Evolutionary conservation across 163 green algal species (phyloP).

Genomic region (Scenedesmus sp.): DNA sequence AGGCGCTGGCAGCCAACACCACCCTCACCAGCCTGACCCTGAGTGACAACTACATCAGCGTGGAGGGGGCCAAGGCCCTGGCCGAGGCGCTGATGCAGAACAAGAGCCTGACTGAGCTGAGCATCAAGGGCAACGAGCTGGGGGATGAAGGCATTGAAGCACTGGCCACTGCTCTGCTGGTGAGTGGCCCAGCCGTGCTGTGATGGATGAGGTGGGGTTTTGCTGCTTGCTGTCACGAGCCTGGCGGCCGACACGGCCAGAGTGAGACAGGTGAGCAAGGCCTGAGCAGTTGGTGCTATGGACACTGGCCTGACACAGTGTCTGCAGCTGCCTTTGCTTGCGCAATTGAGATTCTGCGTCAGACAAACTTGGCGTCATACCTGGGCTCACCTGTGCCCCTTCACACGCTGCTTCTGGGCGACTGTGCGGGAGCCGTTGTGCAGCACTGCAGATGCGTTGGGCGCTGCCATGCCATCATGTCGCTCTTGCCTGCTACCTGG

Average conservation of each 20-base stretch:
- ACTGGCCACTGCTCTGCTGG: conserved; percentile 81
- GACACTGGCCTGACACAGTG: no score
- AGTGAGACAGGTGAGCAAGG: no score
- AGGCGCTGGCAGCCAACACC: conserved; percentile 82
- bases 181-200: neutral
- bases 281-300: no score
- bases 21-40: conserved; percentile 72
- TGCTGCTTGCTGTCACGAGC: no score
- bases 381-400: no score
- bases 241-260: no score
- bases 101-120: conserved; percentile 83
- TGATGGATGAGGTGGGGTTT: neutral
- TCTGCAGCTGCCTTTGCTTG: no score
- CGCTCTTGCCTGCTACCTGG: neutral
- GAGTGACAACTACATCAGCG: conserved; percentile 93
- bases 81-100: conserved; percentile 87
- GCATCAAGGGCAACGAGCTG: conserved; percentile 94
- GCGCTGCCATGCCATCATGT: no score
- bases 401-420: neutral
- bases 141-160: conserved; percentile 88
- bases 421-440: no score
- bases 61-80: conserved; percentile 76
- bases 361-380: no score
- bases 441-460: no score
- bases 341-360: no score